These are phyloP conservation scores for Penicillium hesseltinei DNA, from an alignment of 2,329 filamentous ascomycete genomes.

Conservation along the genomic window DNA sequence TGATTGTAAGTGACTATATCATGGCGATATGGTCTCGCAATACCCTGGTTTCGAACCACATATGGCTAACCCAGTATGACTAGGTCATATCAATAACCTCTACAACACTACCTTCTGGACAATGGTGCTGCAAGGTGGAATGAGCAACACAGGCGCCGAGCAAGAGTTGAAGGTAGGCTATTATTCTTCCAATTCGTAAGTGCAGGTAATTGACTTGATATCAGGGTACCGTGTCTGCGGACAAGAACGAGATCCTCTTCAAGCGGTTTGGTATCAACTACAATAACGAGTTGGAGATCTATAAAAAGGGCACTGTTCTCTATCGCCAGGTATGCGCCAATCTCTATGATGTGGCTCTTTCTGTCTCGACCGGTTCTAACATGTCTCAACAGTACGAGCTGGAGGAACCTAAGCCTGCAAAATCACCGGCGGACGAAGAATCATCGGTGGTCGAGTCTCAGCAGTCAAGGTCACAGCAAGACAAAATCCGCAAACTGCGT, in stretches of 20 bases:
- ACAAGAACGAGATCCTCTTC: constrained; percentile 97
- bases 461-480: constrained; percentile 73
- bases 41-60: background rate
- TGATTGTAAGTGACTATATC: constrained; percentile 66
- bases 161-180: constrained; percentile 66
- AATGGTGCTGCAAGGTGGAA: constrained; percentile 72
- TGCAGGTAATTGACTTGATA: constrained; percentile 4
- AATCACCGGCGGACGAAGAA: constrained; percentile 17
- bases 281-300: constrained; percentile 92
- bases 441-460: constrained; percentile 41
- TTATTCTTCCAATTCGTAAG: background rate
- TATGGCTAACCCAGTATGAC: background rate
- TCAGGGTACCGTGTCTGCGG: constrained; percentile 75
- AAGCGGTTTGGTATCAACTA: constrained; percentile 90
- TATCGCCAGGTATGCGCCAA: constrained; percentile 66
- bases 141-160: constrained; percentile 77
- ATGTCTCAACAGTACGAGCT: constrained; percentile 61
- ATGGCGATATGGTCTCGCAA: background rate
- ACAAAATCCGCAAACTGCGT: constrained; percentile 78
- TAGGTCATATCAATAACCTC: constrained; percentile 95
- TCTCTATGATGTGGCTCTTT: background rate
- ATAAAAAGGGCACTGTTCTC: constrained; percentile 87
- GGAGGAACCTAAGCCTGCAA: constrained; percentile 54
- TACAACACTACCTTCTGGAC: constrained; percentile 98
- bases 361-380: background rate